Evolutionary conservation across 2,329 filamentous ascomycete species (phyloP).

Genomic region (Aspergillus spinulosporus): DNA sequence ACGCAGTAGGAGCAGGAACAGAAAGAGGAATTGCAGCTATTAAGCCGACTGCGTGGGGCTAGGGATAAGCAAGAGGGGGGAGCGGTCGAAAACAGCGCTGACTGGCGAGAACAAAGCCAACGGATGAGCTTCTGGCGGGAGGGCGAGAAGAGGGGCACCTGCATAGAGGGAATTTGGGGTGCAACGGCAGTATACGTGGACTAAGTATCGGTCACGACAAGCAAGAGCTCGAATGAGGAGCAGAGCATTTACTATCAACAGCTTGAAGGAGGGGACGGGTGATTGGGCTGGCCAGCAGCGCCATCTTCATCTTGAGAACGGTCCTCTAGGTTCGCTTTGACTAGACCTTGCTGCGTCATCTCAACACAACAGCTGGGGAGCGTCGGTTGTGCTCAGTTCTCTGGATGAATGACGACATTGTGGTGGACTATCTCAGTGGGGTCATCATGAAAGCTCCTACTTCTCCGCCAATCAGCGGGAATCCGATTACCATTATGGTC

Average conservation of each 20-base stretch:
- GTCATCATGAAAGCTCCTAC: not conserved
- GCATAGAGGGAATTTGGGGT: conserved; percentile 13
- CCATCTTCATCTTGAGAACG: not conserved
- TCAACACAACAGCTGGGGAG: not conserved
- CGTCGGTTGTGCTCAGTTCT: not conserved
- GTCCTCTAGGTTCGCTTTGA: not conserved
- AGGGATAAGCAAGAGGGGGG: not conserved
- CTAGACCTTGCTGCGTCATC: conserved; percentile 4
- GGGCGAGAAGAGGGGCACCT: conserved; percentile 22
- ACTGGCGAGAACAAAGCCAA: conserved; percentile 12
- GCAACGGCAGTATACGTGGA: not conserved
- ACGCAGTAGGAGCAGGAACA: conserved; percentile 29
- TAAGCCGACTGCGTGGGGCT: conserved; percentile 24
- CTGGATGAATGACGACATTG: conserved; percentile 7
- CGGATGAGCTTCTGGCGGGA: conserved; percentile 20
- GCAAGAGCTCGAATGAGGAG: not conserved
- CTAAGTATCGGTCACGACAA: not conserved
- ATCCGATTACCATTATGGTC: not conserved
- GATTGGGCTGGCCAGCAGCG: not conserved
- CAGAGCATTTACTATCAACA: not conserved
- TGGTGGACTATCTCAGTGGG: not conserved
- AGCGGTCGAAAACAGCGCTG: conserved; percentile 15
- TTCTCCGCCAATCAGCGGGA: conserved; percentile 5
- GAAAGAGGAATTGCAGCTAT: conserved; percentile 21
- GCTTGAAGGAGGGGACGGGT: not conserved